Evolutionary conservation across 2,329 filamentous ascomycete species (phyloP).

Genomic region (Microcera coccophila): DNA sequence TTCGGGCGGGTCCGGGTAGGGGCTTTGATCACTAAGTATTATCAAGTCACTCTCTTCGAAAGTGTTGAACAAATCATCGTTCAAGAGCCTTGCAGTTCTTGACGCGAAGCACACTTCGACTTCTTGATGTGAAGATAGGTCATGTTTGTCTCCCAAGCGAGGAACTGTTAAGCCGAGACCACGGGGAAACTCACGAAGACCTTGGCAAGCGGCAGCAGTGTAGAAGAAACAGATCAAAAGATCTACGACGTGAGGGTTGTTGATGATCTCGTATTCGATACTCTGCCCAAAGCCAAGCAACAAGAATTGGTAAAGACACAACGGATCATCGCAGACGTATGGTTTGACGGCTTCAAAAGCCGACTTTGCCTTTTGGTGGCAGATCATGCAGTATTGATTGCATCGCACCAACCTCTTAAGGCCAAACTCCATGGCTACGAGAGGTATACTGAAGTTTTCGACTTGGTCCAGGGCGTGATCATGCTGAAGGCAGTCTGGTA

Average conservation of each 20-base stretch:
- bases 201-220: constrained; percentile 42
- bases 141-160: constrained; percentile 5
- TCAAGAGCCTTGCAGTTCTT: constrained; percentile 14
- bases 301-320: constrained; percentile 89
- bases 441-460: constrained; percentile 45
- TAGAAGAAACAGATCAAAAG: constrained; percentile 82
- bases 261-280: constrained; percentile 78
- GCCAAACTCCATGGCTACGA: constrained; percentile 68
- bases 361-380: constrained; percentile 63
- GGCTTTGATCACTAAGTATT: constrained; percentile 7
- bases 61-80: too few relatives aligned
- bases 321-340: constrained; percentile 68
- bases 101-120: constrained; percentile 15
- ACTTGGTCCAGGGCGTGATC: constrained; percentile 32
- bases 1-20: not conserved
- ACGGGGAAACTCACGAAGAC: constrained; percentile 42
- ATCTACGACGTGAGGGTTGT: constrained; percentile 79
- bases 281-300: constrained; percentile 78
- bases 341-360: constrained; percentile 70
- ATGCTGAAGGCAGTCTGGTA: constrained; percentile 14
- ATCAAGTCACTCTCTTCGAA: too few relatives aligned
- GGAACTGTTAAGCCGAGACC: constrained; percentile 40
- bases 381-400: constrained; percentile 83
- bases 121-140: not conserved
- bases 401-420: constrained; percentile 75